Evolutionary conservation across 208 protist species (phyloP), one percentile per base, ranked within the genome.

Genomic region (Trypanosoma mega): DNA sequence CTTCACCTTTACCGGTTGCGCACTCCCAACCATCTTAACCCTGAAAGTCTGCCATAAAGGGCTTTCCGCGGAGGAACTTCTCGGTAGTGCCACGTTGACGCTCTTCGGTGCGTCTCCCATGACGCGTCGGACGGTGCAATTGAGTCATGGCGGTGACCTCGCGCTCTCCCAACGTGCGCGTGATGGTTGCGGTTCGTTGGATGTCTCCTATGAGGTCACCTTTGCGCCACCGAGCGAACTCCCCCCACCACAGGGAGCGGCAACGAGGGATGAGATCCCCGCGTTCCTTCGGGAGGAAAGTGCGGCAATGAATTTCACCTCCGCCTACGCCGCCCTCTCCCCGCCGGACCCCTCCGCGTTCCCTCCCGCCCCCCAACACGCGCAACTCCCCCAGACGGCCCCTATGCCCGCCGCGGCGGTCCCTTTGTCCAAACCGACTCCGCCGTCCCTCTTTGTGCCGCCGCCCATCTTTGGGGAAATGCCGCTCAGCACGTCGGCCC

Each of bases 71-170:
- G 80, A 90, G 59, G 80, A 87, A 50, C 74, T 76, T 14, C 73
- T 93, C 29, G 87, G 87, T 41, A 86, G 69, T 26, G 75, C 78
- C 20, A 87, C 82, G n/a, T n/a, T 93, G 24, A 92, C 79, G 23
- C 60, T 90, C 33, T 82, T 90, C 39, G 74, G 72, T 5, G 11
- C 55, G 29, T 58, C 74, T 24, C 53, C 60, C 0, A 72, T 68
- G 68, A 66, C 55, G 37, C 61, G 63, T 20, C 75, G 76, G 41
- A 36, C 43, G 7, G 72, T 92, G 46, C 74, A 79, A 57, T 70
- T 92, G 21, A 71, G 74, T 52, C 80, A 92, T 67, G 85, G 85
- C 56, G 85, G 85, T 16, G 68, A 80, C 59, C 67, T 78, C 0
- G 58, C 67, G 5, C 71, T 88, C 37, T 78, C 82, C 24, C 71